Base-by-base conservation (phyloP, 1,284 basidiomycete genomes). In the Boletus nobilissimus region DNA sequence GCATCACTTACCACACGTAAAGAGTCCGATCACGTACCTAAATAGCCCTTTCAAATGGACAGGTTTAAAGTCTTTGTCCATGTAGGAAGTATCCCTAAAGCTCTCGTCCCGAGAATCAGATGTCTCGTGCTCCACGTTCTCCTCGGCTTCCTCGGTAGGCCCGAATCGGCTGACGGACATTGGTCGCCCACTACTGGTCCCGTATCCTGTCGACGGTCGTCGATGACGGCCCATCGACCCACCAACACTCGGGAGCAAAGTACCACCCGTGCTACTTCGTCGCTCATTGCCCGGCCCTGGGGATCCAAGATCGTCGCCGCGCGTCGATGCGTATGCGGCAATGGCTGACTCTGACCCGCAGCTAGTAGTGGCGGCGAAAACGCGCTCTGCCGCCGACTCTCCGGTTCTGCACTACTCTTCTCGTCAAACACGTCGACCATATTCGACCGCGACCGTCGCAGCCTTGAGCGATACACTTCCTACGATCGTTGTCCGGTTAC, bases 1-100 rank as follows among this genome's bases (percentile, higher is more conserved):
- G 74, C 40, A 63, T 51, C 24, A 46, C 62, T 32, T 63, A 60
- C 68, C 51, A 22, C 67, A 74, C 66, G 72, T 24, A 29, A 65
- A 57, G 60, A 46, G 14, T 7, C 48, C 26, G 32, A 65, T 36
- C n/a, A 88, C 91, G 75, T 79, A 95, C 92, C 95, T 96, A 88
- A 97, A 97, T 69, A 97, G 84, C 7, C 96, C 96, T 86, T 97
- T 97, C 82, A 97, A 87, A 86, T 96, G 97, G 39, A 97, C 92
- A 18, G 96, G 95, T 87, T 97, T 97, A 83, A 95, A 94, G 72
- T 96, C 95, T 85, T 92, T 93, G 78, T 93, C 92, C 39, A 80
- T 80, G 79, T 87, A 85, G 79, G 88, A 86, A 84, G 88, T 77
- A 60, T 85, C 85, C 75, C 84, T 86, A 67, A 83, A 86, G 68